Percentiles rank a stretch among this genome's conserved stretches.
Conservation (phyloP, 1,139 yeast species). For the Pichia cactophila region DNA sequence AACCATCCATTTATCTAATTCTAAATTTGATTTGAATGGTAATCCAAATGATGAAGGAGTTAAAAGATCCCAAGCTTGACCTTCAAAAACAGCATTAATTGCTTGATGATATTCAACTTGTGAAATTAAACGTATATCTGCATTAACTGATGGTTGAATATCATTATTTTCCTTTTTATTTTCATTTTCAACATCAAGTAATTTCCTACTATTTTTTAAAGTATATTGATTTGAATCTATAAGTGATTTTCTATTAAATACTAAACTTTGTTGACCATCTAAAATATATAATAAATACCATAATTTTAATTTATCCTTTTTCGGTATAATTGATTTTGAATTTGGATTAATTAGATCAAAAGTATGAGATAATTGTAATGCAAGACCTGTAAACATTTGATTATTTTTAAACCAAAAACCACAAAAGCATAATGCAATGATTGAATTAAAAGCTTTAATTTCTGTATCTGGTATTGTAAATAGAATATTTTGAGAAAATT, state of each 20-base stretch:
- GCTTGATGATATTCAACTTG: conserved; percentile 71
- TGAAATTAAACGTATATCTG: conserved; percentile 58
- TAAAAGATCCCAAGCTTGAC: conserved; percentile 56
- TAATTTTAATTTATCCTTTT: conserved; percentile 44
- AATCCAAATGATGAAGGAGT: conserved; percentile 58
- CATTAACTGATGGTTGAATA: conserved; percentile 21
- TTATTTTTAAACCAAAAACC: conserved; percentile 65
- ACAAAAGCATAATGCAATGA: conserved; percentile 56
- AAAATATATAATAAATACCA: conserved; percentile 64
- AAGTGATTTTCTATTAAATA: conserved; percentile 51
- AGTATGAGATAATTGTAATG: conserved; percentile 55
- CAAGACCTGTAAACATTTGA: conserved; percentile 61
- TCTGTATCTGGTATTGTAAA: conserved; percentile 33
- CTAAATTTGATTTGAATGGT: conserved; percentile 60
- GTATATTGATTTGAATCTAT: conserved; percentile 41
- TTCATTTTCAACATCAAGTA: conserved; percentile 24
- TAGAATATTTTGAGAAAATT: conserved; percentile 40
- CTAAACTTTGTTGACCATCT: conserved; percentile 64
- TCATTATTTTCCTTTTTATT: not conserved
- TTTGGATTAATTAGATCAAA: conserved; percentile 36
- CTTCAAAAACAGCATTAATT: conserved; percentile 48
- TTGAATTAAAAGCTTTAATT: conserved; percentile 49
- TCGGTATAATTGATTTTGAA: conserved; percentile 23
- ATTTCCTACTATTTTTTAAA: conserved; percentile 34
- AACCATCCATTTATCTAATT: conserved; percentile 73